Conservation (phyloP, 2,329 filamentous ascomycete species). For the Rutstroemia sp. region DNA sequence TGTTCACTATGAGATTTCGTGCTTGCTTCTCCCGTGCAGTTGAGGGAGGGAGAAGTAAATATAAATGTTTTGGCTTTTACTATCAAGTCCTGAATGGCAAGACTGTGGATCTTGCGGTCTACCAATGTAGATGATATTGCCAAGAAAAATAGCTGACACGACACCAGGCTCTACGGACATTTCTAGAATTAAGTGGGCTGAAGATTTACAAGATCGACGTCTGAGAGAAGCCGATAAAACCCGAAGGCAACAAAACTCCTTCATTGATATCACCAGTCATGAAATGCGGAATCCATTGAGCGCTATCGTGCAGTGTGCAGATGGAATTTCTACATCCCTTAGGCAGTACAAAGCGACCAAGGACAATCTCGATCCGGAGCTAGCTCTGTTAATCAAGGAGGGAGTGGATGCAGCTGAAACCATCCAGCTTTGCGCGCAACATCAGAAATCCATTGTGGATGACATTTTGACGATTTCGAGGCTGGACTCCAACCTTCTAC, state of each 20-base stretch:
- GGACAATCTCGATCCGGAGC: slow-evolving; percentile 28
- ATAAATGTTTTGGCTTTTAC: too few species aligned
- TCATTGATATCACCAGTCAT: slow-evolving; percentile 69
- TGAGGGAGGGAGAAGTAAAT: not conserved
- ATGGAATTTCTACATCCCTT: slow-evolving; percentile 31
- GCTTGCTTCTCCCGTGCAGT: not conserved
- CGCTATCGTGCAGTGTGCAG: slow-evolving; percentile 68
- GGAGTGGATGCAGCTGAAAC: slow-evolving; percentile 73
- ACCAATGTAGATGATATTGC: too few species aligned
- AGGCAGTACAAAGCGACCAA: not conserved
- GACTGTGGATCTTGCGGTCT: too few species aligned
- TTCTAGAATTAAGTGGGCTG: slow-evolving; percentile 76
- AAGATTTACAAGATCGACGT: slow-evolving; percentile 30
- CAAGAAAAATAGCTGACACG: slow-evolving; percentile 26
- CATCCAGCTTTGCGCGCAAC: slow-evolving; percentile 69
- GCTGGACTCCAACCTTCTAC: slow-evolving; percentile 61
- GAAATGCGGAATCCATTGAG: slow-evolving; percentile 70
- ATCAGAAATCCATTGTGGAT: slow-evolving; percentile 63
- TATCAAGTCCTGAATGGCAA: too few species aligned
- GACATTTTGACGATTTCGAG: slow-evolving; percentile 62
- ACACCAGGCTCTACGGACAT: slow-evolving; percentile 78
- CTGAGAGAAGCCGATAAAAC: slow-evolving; percentile 46
- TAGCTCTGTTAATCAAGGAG: slow-evolving; percentile 43
- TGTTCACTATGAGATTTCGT: too few species aligned
- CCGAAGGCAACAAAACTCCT: slow-evolving; percentile 66